phyloP scores from a whole-genome alignment of 371 early-diverging fungal genomes.

The Smittium mucronatum region DNA sequence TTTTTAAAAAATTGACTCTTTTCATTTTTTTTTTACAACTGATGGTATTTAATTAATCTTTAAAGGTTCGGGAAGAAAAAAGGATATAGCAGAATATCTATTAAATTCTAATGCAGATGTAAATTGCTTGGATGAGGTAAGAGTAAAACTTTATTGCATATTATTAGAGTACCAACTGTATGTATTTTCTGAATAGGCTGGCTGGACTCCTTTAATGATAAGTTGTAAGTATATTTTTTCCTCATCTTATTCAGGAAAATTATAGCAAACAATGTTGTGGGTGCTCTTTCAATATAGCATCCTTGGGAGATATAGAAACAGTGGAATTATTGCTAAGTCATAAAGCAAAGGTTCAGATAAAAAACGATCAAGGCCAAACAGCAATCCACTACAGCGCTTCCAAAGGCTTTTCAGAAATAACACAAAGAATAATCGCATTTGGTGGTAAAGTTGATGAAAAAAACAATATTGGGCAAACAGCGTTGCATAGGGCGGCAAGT shows the following conservation, averaged over 20 bases:
- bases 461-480: constrained; percentile 3
- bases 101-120: background rate
- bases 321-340: background rate
- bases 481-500: background rate
- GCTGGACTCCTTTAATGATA: constrained; percentile 12
- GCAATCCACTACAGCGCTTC: constrained; percentile 7
- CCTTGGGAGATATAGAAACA: background rate
- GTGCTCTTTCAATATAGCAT: background rate
- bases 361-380: constrained; percentile 3
- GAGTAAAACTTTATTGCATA: too few species aligned
- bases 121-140: background rate
- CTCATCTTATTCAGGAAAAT: background rate
- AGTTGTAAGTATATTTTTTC: background rate
- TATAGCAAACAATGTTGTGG: background rate
- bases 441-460: background rate
- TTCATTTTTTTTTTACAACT: background rate
- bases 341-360: background rate
- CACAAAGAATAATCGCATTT: background rate
- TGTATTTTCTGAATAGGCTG: constrained; percentile 1
- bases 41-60: background rate
- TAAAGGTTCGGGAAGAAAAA: background rate
- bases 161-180: too few species aligned
- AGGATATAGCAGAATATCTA: background rate
- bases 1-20: background rate
- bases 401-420: constrained; percentile 4